Conservation (phyloP, 441 rosid genomes). For the Pelargonium australe region DNA sequence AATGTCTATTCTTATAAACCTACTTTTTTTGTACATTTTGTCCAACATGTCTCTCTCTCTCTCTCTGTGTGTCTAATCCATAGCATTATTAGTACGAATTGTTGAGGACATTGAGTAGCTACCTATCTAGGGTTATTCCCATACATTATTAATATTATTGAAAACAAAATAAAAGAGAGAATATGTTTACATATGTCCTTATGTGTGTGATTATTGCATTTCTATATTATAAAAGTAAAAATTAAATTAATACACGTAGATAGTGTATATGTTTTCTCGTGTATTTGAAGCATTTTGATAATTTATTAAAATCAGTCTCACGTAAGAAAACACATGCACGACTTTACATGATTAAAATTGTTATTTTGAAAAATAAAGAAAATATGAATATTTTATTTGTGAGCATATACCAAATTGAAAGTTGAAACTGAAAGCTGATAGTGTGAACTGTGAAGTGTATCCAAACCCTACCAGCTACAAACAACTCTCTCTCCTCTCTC, state of each 20-base stretch:
- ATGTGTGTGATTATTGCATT: too few species aligned
- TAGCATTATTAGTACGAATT: neutral
- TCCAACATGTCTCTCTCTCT: neutral
- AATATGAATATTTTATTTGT: neutral
- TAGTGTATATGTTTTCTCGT: too few species aligned
- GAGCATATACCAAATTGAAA: constrained; percentile 4
- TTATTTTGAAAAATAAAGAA: neutral
- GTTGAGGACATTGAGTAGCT: neutral
- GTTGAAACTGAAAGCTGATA: neutral
- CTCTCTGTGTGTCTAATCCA: neutral
- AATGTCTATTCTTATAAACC: neutral
- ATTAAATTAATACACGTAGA: too few species aligned
- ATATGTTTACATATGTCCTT: too few species aligned
- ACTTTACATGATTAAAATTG: too few species aligned
- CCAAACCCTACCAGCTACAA: constrained; percentile 18
- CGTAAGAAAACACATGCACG: too few species aligned
- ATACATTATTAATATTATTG: too few species aligned
- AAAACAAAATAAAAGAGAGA: too few species aligned
- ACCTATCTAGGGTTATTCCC: too few species aligned
- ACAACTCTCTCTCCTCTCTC: constrained; percentile 14
- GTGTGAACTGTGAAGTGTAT: constrained; percentile 1
- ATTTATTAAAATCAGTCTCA: too few species aligned
- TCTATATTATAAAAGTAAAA: too few species aligned
- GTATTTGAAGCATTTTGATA: too few species aligned
- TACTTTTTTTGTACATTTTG: neutral